These are phyloP conservation scores for Tetraselmis chui DNA, from an alignment of 139 green algal genomes.

Conservation along the genomic window DNA sequence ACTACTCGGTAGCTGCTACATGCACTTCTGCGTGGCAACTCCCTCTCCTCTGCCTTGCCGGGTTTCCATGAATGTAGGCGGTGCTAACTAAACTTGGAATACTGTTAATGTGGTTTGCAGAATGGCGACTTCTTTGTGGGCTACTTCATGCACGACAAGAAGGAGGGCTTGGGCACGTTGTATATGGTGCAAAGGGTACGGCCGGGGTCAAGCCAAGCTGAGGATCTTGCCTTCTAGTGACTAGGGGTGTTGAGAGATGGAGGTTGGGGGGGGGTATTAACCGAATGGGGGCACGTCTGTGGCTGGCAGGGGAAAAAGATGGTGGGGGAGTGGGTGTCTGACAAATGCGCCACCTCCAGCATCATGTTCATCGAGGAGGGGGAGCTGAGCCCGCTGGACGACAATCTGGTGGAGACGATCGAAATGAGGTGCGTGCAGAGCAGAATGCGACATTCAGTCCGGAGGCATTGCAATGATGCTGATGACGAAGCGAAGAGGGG, in stretches of 20 bases:
- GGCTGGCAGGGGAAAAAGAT: not conserved
- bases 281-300: not conserved
- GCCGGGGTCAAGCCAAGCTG: too few relatives aligned
- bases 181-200: conserved; percentile 35
- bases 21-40: too few relatives aligned
- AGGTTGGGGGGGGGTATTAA: too few relatives aligned
- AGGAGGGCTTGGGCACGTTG: conserved; percentile 51
- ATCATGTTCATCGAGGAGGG: not conserved
- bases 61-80: too few relatives aligned
- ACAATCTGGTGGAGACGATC: not conserved
- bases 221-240: too few relatives aligned
- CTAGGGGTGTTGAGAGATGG: too few relatives aligned
- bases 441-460: too few relatives aligned
- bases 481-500: too few relatives aligned
- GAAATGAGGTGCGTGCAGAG: not conserved
- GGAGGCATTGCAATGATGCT: too few relatives aligned
- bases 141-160: conserved; percentile 35
- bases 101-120: too few relatives aligned
- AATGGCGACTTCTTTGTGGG: conserved; percentile 45
- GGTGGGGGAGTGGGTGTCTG: not conserved
- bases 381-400: not conserved
- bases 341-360: not conserved
- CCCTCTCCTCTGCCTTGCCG: too few relatives aligned
- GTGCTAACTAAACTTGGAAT: too few relatives aligned
- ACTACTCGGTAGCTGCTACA: not conserved